phyloP scores from a whole-genome alignment of 1,284 basidiomycete genomes.

The Pholiota adiposa region DNA sequence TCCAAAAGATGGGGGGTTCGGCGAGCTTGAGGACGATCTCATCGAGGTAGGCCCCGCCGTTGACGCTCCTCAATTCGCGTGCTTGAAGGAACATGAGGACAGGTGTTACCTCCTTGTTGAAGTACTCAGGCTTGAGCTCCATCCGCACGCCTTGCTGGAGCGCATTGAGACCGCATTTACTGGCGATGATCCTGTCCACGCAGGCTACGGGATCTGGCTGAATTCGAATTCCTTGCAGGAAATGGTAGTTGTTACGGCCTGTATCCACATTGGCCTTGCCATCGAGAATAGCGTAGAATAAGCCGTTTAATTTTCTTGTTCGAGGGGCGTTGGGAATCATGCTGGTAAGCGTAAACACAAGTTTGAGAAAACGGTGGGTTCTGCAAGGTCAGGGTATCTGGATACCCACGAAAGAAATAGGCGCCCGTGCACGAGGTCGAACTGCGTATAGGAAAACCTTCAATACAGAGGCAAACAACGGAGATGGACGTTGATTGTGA shows the following conservation, averaged over 20 bases:
- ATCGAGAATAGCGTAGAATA: slow-evolving; percentile 28
- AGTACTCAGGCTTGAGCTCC: slow-evolving; percentile 41
- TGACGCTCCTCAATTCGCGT: slow-evolving; percentile 41
- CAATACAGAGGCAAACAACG: neutral
- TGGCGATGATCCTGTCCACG: slow-evolving; percentile 45
- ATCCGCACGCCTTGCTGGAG: slow-evolving; percentile 50
- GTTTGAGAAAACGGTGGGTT: neutral
- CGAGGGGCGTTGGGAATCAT: slow-evolving; percentile 13
- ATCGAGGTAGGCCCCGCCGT: slow-evolving; percentile 46
- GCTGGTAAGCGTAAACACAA: neutral
- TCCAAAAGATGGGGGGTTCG: slow-evolving; percentile 61
- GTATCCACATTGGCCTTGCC: slow-evolving; percentile 23
- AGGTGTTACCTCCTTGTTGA: slow-evolving; percentile 46
- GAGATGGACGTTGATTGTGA: neutral
- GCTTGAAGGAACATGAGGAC: slow-evolving; percentile 47
- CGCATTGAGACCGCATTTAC: slow-evolving; percentile 41
- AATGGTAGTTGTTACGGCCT: slow-evolving; percentile 29
- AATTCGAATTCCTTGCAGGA: slow-evolving; percentile 52
- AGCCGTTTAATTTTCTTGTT: slow-evolving; percentile 24
- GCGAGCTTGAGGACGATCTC: slow-evolving; percentile 47
- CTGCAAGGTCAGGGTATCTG: neutral
- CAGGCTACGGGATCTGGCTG: slow-evolving; percentile 45
- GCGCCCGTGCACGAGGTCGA: slow-evolving; percentile 11
- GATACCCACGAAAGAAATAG: slow-evolving; percentile 5
- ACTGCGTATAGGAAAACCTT: neutral